Percentiles rank a stretch among this genome's conserved stretches.
phyloP scores from a whole-genome alignment of 177 flowering plant species.

The Vitis hybrid region DNA sequence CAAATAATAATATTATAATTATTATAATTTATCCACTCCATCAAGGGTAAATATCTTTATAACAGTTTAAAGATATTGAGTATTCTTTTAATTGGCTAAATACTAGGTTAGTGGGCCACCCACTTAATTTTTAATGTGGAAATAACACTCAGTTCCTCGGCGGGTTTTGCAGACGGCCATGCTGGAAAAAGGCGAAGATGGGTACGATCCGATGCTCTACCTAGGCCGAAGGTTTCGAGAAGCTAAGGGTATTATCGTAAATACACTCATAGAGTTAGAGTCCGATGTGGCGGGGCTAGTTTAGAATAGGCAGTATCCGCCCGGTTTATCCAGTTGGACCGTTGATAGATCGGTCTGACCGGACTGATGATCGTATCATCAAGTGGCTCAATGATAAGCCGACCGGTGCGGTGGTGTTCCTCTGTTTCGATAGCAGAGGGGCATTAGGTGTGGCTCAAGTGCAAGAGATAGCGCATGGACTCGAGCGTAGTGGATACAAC shows the following conservation, averaged over 20 bases:
- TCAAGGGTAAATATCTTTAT: too few relatives aligned
- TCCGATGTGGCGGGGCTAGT: background rate
- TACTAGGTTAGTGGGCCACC: too few relatives aligned
- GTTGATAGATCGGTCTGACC: background rate
- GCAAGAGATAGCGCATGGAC: too few relatives aligned
- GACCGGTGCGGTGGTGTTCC: background rate
- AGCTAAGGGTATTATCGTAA: background rate
- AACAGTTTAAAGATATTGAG: too few relatives aligned
- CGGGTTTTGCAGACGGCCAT: too few relatives aligned
- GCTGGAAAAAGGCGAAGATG: background rate
- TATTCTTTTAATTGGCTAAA: too few relatives aligned
- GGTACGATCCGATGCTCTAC: background rate
- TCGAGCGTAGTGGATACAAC: too few relatives aligned
- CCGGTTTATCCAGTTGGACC: slow-evolving; percentile 1
- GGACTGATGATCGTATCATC: background rate
- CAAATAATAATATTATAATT: too few relatives aligned
- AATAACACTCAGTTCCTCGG: too few relatives aligned
- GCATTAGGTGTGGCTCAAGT: too few relatives aligned
- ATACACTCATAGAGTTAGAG: slow-evolving; percentile 1
- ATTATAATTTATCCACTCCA: too few relatives aligned
- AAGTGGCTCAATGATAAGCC: background rate
- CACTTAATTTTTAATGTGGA: too few relatives aligned
- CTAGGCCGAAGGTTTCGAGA: background rate
- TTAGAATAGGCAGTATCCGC: background rate
- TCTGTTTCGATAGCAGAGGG: slow-evolving; percentile 1